Base-by-base conservation (phyloP, 169 alveolate genomes). In the Cryptosporidium ryanae region DNA sequence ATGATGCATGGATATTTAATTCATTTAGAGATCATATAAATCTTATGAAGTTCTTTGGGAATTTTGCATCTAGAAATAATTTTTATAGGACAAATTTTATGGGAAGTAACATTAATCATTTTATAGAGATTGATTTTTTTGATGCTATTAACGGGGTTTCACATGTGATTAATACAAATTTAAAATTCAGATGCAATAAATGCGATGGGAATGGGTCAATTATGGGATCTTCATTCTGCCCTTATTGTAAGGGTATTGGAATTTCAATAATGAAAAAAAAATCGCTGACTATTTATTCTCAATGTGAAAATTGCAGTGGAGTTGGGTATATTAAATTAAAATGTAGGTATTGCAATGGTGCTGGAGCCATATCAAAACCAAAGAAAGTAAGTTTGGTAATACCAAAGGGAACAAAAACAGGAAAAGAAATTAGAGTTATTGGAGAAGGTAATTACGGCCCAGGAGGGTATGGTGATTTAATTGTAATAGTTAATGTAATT, bases 111-210 rank as follows among this genome's bases (percentile, higher is more conserved):
- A 3, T 84, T 87, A 57, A 93, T 93, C 90, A 93, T 8, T 93
- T 92, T 44, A 83, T 94, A n/a, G 84, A 94, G 4, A 82, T 93
- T 29, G 91, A 93, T 52, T 91, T 94, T 84, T 93, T 94, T 95
- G 97, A 94, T 21, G 95, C 96, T n/a, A 91, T 94, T 29, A 92
- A 91, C 67, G 97, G 97, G 1, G 91, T 95, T 65, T 90, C 90
- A 18, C 92, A 92, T 93, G 93, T 82, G 21, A 66, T 46, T 27
- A 23, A 52, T 13, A 50, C 27, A 38, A 38, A 13, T 3, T 25
- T 49, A 17, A 43, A 32, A 65, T 91, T 93, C 84, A 93, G 94
- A 27, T 94, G 96, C 84, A 90, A 89, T 68, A 90, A 84, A 27
- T 94, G 96, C 82, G 90, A 94, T 52, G 96, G 96, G 0, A 76